Conservation (phyloP, 352 stramenopile genomes). For the Globisporangium nagaii region DNA sequence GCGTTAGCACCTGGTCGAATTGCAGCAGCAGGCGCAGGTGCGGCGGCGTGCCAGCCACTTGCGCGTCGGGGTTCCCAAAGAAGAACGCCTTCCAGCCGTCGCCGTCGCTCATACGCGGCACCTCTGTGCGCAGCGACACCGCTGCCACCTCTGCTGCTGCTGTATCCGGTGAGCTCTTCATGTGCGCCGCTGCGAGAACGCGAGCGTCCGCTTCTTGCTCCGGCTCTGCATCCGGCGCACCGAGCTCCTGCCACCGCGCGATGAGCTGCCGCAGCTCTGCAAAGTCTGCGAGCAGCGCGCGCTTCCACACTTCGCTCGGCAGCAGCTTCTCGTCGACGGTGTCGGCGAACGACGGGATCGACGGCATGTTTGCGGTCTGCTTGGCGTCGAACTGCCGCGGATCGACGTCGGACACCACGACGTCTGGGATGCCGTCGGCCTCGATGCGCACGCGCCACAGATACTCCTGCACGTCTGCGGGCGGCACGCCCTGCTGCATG, state of each 20-base stretch:
- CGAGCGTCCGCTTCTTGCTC: conserved; percentile 2
- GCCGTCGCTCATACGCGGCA: conserved; percentile 76
- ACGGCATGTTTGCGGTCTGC: conserved; percentile 73
- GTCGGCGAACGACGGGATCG: conserved; percentile 36
- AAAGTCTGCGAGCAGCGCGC: conserved; percentile 67
- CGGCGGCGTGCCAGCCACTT: conserved; percentile 35
- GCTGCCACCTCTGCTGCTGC: neutral
- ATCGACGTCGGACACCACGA: conserved; percentile 69
- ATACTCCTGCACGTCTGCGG: conserved; percentile 79
- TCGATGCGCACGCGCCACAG: conserved; percentile 79
- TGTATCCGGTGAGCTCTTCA: neutral
- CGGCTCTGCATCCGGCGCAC: conserved; percentile 40
- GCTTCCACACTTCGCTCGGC: conserved; percentile 42
- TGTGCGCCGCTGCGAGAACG: neutral
- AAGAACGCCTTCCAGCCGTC: conserved; percentile 77
- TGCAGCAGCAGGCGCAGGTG: conserved; percentile 71
- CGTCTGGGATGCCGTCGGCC: conserved; percentile 68
- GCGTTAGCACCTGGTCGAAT: conserved; percentile 83
- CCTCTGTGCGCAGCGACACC: conserved; percentile 38
- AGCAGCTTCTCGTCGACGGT: conserved; percentile 18
- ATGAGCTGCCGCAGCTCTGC: conserved; percentile 73
- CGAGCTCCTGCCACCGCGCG: conserved; percentile 61
- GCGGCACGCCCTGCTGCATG: conserved; percentile 61
- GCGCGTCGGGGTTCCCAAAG: conserved; percentile 40
- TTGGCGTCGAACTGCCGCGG: conserved; percentile 55